Base-by-base conservation (phyloP, 2,329 filamentous ascomycete species). In the Nectriaceae sp. region DNA sequence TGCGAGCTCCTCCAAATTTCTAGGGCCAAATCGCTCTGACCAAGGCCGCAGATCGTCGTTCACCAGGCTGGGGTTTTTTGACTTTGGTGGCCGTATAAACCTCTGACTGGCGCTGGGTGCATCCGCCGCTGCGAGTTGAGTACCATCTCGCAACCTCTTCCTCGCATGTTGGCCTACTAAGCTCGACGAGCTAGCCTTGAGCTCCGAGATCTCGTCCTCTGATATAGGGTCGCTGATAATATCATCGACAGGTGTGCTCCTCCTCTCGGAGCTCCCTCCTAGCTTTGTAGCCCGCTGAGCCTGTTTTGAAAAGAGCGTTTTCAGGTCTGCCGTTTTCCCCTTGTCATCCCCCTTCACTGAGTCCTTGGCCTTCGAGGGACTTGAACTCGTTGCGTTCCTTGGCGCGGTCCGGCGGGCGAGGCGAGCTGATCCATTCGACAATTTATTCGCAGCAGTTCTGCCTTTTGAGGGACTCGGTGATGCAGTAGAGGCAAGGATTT, bases 1-100 rank as follows among this genome's bases (percentile, higher is more conserved):
- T 0, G 88, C 93, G 39, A 99, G 75, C 70, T 97, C 93, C 15
- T 91, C 85, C 11, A 97, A 68, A 57, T 81, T 87, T 3, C 68
- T 62, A 0, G 93, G 93, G 2, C 82, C 85, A 68, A 90, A 97
- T 57, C 85, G 83, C 59, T 97, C 92, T 15, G 88, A 88, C 93
- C 93, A 97, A 3, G 93, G 91, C 44, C 87, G 80, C 5, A 11
- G 8, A 56, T 90, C 86, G 29, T 82, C 76, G 41, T 76, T 72
- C 5, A 61, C 35, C 3, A 56, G 54, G 6, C 59, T 57, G 6
- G 62, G 43, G 15, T 60, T 60, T 11, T 57, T 43, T 13, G 66
- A 66, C 21, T 64, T 62, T 8, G 70, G 60, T 11, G 75, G 79
- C 51, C 68, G 75, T 20, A 82, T 62, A 50, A 84, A 85, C 49